phyloP scores from a whole-genome alignment of 2,329 filamentous ascomycete species.

The Penicillium thymicola region DNA sequence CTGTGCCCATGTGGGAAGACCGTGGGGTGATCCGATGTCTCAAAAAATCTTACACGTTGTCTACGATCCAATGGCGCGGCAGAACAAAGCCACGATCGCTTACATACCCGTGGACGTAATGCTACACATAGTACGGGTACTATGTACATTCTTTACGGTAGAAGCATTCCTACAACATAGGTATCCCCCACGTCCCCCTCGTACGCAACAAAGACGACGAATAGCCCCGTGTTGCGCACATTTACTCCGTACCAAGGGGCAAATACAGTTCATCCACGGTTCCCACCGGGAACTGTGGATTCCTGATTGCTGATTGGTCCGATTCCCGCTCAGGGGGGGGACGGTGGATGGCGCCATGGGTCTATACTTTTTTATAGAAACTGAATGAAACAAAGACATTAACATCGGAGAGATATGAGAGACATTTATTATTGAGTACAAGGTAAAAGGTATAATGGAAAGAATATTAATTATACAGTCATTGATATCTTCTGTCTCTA shows the following conservation, averaged over 20 bases:
- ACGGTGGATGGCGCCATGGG: constrained; percentile 2
- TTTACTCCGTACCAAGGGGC: neutral
- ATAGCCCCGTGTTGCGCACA: neutral
- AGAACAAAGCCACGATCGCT: neutral
- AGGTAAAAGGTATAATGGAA: neutral
- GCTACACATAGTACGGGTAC: neutral
- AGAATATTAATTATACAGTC: no score
- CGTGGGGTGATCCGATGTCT: constrained; percentile 15
- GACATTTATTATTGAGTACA: neutral
- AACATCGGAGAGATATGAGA: neutral
- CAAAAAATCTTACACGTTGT: constrained; percentile 6
- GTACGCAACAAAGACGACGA: neutral
- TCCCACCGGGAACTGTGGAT: constrained; percentile 14
- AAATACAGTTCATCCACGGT: constrained; percentile 8
- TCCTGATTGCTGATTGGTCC: constrained; percentile 10
- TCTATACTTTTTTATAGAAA: constrained; percentile 2
- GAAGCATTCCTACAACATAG: neutral
- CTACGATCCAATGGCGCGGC: constrained; percentile 1
- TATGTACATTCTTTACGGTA: neutral
- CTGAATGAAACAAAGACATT: neutral
- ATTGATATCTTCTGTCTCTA: no score
- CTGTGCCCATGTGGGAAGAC: neutral
- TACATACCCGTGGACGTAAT: neutral
- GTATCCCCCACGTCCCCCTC: neutral
- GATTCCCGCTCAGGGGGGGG: constrained; percentile 15